These are phyloP conservation scores for Candida koratica DNA, from an alignment of 805 yeast species.

Conservation along the genomic window DNA sequence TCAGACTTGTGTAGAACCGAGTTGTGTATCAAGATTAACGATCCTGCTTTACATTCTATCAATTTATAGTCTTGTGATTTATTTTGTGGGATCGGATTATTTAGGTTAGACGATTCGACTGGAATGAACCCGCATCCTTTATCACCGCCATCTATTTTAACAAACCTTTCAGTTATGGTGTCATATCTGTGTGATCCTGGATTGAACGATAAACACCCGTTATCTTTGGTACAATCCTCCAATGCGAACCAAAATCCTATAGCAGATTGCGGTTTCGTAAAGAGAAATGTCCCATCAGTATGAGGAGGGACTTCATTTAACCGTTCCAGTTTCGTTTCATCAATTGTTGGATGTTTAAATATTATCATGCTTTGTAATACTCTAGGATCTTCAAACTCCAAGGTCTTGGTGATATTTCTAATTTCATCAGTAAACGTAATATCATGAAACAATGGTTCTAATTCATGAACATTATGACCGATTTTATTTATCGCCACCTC, in stretches of 20 bases:
- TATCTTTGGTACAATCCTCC: conserved; percentile 62
- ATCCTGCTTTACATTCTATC: conserved; percentile 67
- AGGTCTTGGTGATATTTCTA: conserved; percentile 45
- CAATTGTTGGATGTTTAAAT: conserved; percentile 59
- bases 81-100: conserved; percentile 17
- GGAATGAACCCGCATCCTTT: conserved; percentile 57
- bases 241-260: conserved; percentile 81
- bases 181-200: conserved; percentile 67
- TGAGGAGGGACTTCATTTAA: conserved; percentile 70
- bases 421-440: conserved; percentile 53
- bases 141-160: conserved; percentile 44
- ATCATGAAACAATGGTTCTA: conserved; percentile 45
- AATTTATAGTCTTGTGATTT: conserved; percentile 42
- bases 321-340: conserved; percentile 23
- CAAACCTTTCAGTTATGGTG: conserved; percentile 60
- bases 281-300: conserved; percentile 70
- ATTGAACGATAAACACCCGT: conserved; percentile 66
- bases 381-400: conserved; percentile 60
- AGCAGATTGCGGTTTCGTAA: conserved; percentile 66
- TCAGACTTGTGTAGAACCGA: conserved; percentile 70
- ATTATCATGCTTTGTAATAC: conserved; percentile 77
- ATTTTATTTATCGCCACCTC: conserved; percentile 66
- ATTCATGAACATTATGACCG: conserved; percentile 71
- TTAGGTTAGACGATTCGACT: conserved; percentile 19
- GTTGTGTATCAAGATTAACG: conserved; percentile 67